Evolutionary conservation across 2,329 filamentous ascomycete species (phyloP).

Genomic region (Fusarium caatingaense): DNA sequence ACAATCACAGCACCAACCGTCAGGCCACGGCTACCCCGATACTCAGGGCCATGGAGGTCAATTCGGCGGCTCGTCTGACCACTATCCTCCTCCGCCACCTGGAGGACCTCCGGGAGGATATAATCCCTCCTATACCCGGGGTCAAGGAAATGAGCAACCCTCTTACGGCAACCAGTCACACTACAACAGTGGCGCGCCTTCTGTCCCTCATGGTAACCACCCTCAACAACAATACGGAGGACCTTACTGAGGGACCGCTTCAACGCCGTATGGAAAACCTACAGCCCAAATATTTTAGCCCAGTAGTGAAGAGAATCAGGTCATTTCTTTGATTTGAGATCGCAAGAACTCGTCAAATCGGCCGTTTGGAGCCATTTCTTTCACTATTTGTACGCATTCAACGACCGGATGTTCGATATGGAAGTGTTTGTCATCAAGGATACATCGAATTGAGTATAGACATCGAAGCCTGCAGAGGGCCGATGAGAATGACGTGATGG

Average conservation of each 20-base stretch:
- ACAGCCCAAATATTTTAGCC: conserved; percentile 7
- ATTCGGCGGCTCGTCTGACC: conserved; percentile 37
- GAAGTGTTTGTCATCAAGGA: conserved; percentile 17
- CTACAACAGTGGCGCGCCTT: conserved; percentile 44
- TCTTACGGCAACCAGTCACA: conserved; percentile 47
- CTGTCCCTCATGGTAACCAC: conserved; percentile 51
- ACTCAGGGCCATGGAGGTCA: conserved; percentile 36
- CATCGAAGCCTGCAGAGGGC: conserved; percentile 23
- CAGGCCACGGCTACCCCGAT: conserved; percentile 40
- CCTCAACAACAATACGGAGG: conserved; percentile 44
- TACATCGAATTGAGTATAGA: conserved; percentile 31
- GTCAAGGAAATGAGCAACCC: conserved; percentile 44
- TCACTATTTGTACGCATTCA: conserved; percentile 19
- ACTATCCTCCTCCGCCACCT: conserved; percentile 44
- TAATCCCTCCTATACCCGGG: conserved; percentile 45
- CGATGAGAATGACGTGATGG: conserved; percentile 30
- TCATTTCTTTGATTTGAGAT: conserved; percentile 17
- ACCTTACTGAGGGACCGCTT: conserved; percentile 36
- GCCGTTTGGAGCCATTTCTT: conserved; percentile 24
- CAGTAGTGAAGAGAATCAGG: conserved; percentile 8
- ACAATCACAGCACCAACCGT: conserved; percentile 37
- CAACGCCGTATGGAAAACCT: conserved; percentile 1
- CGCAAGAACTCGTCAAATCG: conserved; percentile 25
- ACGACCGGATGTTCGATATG: conserved; percentile 22
- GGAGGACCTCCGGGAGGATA: conserved; percentile 43